phyloP scores from a whole-genome alignment of 495 filamentous ascomycete species.

The Tuber microsphaerosporum region DNA sequence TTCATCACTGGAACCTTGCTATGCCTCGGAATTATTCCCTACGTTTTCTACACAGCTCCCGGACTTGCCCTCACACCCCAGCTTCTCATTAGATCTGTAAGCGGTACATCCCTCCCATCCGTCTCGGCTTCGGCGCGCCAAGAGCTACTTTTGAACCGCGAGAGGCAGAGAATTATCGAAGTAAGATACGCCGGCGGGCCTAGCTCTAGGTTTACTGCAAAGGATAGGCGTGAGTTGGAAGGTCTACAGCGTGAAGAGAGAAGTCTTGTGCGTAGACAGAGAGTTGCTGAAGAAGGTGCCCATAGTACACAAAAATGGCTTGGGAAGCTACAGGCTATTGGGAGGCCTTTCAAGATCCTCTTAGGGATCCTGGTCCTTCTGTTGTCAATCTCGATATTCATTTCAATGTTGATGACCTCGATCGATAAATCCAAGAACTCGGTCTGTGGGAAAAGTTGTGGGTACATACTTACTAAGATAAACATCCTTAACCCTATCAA shows the following conservation, averaged over 20 bases:
- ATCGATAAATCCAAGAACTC: constrained; percentile 97
- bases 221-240: constrained; percentile 84
- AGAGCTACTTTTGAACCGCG: constrained; percentile 75
- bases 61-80: constrained; percentile 86
- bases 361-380: constrained; percentile 70
- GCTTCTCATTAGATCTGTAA: constrained; percentile 80
- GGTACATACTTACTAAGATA: constrained; percentile 85
- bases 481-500: constrained; percentile 94
- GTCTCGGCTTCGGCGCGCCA: constrained; percentile 66
- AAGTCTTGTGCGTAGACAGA: constrained; percentile 81
- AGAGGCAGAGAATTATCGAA: constrained; percentile 85
- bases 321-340: constrained; percentile 67
- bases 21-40: constrained; percentile 74
- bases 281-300: constrained; percentile 69
- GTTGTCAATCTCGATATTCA: constrained; percentile 66
- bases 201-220: constrained; percentile 61
- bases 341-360: constrained; percentile 76
- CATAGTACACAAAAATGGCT: constrained; percentile 63
- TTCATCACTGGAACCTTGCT: constrained; percentile 82
- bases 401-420: constrained; percentile 87
- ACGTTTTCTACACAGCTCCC: constrained; percentile 77
- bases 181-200: constrained; percentile 70
- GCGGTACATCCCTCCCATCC: constrained; percentile 68
- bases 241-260: constrained; percentile 79
- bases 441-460: constrained; percentile 79